Base-by-base conservation (phyloP, 2,329 filamentous ascomycete genomes). In the Paraphaeosphaeria minitans region DNA sequence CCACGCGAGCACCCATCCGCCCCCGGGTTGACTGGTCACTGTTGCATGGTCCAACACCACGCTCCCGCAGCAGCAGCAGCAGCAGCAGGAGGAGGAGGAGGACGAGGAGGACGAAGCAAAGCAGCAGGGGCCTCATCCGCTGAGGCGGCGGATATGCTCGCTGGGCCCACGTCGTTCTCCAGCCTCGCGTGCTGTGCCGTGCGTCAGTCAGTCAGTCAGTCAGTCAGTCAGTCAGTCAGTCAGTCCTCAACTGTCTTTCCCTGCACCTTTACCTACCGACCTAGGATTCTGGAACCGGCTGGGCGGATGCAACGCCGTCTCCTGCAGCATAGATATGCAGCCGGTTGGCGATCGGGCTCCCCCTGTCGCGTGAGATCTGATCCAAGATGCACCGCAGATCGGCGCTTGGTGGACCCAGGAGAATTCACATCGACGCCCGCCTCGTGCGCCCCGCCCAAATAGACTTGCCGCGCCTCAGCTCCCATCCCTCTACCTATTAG, bases 331-430 rank as follows among this genome's bases (percentile, higher is more conserved):
- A 29, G 27, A 8, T 7, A 16, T 39, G 37, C 37, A n/a, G 37
- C 16, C 37, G n/a, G 37, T n/a, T n/a, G 35, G 37, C 66, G 64
- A 66, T 68, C 68, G 62, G 58, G 53, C 51, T 60, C 58, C 53
- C 63, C 51, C 59, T 5, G 59, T 61, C 60, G 63, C 64, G 64
- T 65, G 61, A 74, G 70, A 74, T 73, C 71, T 69, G 58, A 57
- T 9, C 63, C 61, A 65, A 65, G 49, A 63, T 63, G 60, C 60
- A 64, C 63, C 58, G 63, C 62, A 70, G 71, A 74, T 74, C 70
- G 66, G 60, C 61, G 56, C 55, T 45, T 64, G 60, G 60, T 49
- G 62, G 58, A 65, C 57, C 66, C 65, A 61, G 55, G 61, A 59
- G 69, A 27, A 72, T 69, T 65, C 63, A 64, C 63, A 57, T 59